These are phyloP conservation scores for Brassica rapa DNA, from an alignment of 345 rosid genomes.

Conservation along the genomic window DNA sequence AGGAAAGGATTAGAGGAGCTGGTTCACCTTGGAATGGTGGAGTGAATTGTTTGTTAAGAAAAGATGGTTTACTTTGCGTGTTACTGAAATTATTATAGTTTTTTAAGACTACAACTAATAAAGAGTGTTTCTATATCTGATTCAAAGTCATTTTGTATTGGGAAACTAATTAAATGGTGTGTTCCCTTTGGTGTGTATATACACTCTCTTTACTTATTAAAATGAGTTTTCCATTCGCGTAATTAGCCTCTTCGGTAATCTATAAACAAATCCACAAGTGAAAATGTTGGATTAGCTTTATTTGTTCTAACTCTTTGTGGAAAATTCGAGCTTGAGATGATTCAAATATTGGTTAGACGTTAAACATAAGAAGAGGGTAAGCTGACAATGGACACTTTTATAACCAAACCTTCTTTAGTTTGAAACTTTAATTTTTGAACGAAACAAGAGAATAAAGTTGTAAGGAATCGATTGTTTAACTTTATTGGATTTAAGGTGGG, in stretches of 20 bases:
- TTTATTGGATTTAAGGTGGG: conserved; percentile 29
- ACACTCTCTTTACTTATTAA: background rate
- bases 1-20: conserved; percentile 74
- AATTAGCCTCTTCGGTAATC: too few relatives aligned
- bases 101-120: background rate
- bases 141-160: conserved; percentile 7
- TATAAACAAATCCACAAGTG: too few relatives aligned
- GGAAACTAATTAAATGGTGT: conserved; percentile 1
- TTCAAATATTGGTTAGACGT: too few relatives aligned
- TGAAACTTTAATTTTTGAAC: conserved; percentile 17
- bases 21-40: conserved; percentile 57
- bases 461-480: background rate
- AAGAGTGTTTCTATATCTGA: conserved; percentile 12
- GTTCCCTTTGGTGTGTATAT: conserved; percentile 3
- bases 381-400: background rate
- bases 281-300: too few relatives aligned
- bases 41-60: conserved; percentile 4
- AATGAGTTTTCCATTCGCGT: too few relatives aligned
- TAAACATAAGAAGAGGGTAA: too few relatives aligned
- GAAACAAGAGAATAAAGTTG: background rate
- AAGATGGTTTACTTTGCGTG: conserved; percentile 19
- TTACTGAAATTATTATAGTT: background rate
- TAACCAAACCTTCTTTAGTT: conserved; percentile 2
- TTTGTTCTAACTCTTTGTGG: too few relatives aligned
- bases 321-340: too few relatives aligned